Conservation (phyloP, 2,329 filamentous ascomycete genomes). For the Didymella arachidicola region DNA sequence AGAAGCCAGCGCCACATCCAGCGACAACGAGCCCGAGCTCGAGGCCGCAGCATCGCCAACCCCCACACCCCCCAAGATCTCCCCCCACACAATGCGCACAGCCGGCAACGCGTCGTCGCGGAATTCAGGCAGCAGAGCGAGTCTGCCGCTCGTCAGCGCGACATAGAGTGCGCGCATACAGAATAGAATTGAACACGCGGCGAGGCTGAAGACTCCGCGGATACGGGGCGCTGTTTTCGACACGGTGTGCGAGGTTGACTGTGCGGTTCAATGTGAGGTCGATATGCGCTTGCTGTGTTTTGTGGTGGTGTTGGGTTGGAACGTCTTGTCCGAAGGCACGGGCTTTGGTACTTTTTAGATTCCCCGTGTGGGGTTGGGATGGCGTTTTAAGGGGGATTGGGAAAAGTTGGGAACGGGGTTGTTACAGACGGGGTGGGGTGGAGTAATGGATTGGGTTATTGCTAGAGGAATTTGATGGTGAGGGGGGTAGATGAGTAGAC, state of each 20-base stretch:
- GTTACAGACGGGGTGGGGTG: no score
- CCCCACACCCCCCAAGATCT: slow-evolving; percentile 21
- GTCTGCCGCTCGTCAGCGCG: slow-evolving; percentile 56
- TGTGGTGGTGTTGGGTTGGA: neutral
- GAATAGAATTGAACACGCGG: neutral
- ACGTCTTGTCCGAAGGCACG: neutral
- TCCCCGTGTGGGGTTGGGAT: neutral
- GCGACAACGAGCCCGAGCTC: slow-evolving; percentile 29
- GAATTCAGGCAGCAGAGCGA: slow-evolving; percentile 28
- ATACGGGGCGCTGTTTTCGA: no score
- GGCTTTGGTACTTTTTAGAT: no score
- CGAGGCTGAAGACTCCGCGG: no score
- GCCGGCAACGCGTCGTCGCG: slow-evolving; percentile 30
- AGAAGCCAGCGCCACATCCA: slow-evolving; percentile 26
- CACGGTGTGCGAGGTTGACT: no score
- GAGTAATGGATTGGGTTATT: no score
- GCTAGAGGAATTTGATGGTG: no score
- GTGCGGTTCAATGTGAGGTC: no score
- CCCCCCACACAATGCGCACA: slow-evolving; percentile 40
- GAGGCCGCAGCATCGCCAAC: slow-evolving; percentile 22
- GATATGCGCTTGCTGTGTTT: neutral
- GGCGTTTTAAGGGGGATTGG: neutral
- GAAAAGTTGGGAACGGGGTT: no score
- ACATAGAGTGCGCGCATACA: slow-evolving; percentile 61
- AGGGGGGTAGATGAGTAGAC: no score